A percentile compares a stretch with the other conserved stretches of the same genome.
Conservation (phyloP, 176 grass and related monocot species). For the Saccharum spontaneum region DNA sequence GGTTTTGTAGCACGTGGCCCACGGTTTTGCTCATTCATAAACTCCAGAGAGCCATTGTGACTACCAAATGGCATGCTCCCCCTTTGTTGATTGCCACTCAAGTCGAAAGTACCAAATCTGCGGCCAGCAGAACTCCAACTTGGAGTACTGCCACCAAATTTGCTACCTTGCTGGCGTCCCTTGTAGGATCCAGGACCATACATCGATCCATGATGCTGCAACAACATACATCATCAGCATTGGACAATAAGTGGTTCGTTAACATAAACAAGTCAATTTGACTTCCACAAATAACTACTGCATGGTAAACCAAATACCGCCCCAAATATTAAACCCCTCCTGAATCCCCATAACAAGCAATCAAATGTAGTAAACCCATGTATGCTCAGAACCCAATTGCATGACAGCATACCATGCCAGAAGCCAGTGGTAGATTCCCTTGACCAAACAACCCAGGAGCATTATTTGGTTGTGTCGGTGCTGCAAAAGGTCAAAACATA, state of each 20-base stretch:
- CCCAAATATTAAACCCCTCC: background rate
- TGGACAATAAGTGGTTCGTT: background rate
- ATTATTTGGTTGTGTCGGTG: constrained; percentile 49
- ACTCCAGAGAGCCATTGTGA: constrained; percentile 59
- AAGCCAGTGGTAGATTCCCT: constrained; percentile 42
- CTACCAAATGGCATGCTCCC: constrained; percentile 47
- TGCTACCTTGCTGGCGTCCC: constrained; percentile 44
- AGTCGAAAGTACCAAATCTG: constrained; percentile 40
- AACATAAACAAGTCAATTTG: constrained; percentile 15
- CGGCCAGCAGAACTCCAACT: constrained; percentile 43
- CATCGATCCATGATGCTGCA: constrained; percentile 51
- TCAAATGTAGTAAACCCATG: background rate
- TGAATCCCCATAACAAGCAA: background rate
- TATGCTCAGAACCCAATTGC: background rate
- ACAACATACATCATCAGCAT: constrained; percentile 42
- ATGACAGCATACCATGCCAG: constrained; percentile 62
- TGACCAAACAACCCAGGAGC: constrained; percentile 65
- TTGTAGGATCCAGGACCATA: constrained; percentile 61
- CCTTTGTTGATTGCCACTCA: constrained; percentile 47
- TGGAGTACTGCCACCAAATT: constrained; percentile 46
- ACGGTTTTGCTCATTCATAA: constrained; percentile 71
- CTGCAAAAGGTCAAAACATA: constrained; percentile 43
- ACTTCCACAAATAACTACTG: constrained; percentile 14
- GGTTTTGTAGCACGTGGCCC: constrained; percentile 59
- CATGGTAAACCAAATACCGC: background rate